Evolutionary conservation across 306 rosid species (phyloP), one percentile per base, ranked within the genome.

Genomic region (Cyclanthera cordifolia): DNA sequence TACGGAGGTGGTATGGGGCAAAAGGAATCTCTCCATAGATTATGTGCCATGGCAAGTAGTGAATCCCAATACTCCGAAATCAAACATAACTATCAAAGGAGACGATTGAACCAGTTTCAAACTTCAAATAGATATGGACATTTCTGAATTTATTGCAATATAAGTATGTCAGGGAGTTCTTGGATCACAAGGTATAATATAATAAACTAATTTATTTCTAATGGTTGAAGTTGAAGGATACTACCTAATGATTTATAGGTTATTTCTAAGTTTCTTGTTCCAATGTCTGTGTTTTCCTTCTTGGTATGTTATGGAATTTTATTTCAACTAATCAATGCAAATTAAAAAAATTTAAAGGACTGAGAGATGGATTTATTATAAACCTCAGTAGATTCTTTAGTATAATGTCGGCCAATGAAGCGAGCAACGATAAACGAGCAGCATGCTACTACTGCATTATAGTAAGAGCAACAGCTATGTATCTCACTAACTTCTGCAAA

Each of bases 401-500:
- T 43, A 64, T 43, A 39, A 61, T 39, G n/a, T 41, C 11, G 24
- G 53, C 30, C 34, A 63, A 30, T 34, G 30, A 41, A 39, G 69
- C 21, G 34, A 12, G 30, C 52, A 13, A 41, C 41, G 69, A 41
- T 32, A 63, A 41, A 41, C 10, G 21, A 41, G 34, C 69, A 63
- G 34, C 69, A 63, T 63, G 5, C 30, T 39, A 9, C 16, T 60
- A 60, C 5, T 60, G 48, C 67, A 34, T n/a, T 37, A 6, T 60
- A 34, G 67, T 9, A 55, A 28, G 23, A 24, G 45, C 69, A 43
- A 30, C 41, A 27, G 48, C 27, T 17, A n/a, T 28, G 39, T 68
- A 68, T 68, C 72, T 68, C n/a, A 67, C 32, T 27, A 50, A 68
- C 47, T 32, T 27, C 19, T 49, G 11, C 58, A 10, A 50, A 28